Evolutionary conservation across 1,284 basidiomycete genomes (phyloP).

Genomic region (Somion occarium): DNA sequence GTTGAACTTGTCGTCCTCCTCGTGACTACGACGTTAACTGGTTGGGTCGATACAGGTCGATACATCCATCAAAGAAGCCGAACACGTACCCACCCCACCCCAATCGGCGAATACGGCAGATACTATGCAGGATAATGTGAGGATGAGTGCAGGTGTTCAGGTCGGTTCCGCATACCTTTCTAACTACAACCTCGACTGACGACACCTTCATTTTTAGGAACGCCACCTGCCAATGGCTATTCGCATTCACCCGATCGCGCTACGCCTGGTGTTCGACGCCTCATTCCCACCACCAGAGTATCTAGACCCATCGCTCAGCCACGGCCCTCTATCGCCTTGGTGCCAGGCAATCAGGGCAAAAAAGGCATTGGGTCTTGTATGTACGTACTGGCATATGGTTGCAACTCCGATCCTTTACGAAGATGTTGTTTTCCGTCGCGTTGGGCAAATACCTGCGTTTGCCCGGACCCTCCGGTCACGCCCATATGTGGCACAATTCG

Average conservation of each 20-base stretch:
- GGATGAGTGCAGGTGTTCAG: no score
- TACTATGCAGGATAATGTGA: no score
- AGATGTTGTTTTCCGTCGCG: conserved; percentile 9
- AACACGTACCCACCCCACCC: no score
- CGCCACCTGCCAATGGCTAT: no score
- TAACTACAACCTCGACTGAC: no score
- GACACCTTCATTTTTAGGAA: no score
- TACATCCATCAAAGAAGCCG: no score
- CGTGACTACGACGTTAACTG: no score
- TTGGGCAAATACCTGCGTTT: conserved; percentile 8
- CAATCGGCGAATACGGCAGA: no score
- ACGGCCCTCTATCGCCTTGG: conserved; percentile 8
- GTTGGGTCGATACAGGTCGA: no score
- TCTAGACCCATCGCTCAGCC: neutral
- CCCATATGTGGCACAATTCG: neutral
- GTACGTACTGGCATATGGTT: conserved; percentile 4
- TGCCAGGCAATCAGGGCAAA: neutral
- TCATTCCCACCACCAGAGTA: conserved; percentile 4
- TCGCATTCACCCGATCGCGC: neutral
- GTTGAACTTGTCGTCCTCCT: no score
- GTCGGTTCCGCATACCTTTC: no score
- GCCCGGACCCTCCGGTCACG: neutral
- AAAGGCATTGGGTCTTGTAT: conserved; percentile 8
- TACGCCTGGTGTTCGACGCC: conserved; percentile 4
- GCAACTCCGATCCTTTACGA: conserved; percentile 8